phyloP scores from a whole-genome alignment of 2,329 filamentous ascomycete species.

The Leptographium wingfieldii region DNA sequence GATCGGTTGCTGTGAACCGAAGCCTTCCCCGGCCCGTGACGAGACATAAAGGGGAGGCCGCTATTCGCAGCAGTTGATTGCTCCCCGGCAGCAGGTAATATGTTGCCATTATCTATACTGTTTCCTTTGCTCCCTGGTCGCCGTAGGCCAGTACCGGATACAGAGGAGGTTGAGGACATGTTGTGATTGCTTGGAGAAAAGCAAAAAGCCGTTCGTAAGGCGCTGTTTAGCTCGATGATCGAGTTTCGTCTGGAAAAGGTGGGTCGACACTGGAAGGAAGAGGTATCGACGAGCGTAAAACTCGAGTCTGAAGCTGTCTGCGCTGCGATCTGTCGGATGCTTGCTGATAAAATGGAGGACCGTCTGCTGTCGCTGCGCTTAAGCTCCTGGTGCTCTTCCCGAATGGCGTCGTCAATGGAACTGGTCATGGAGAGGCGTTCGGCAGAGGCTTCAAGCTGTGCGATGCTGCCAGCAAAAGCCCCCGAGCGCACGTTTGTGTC shows the following conservation, averaged over 20 bases:
- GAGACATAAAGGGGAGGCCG: constrained; percentile 26
- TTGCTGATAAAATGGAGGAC: constrained; percentile 47
- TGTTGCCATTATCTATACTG: not conserved
- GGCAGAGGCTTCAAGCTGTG: constrained; percentile 61
- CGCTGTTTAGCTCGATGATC: constrained; percentile 49
- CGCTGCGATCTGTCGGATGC: not conserved
- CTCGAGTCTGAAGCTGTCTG: not conserved
- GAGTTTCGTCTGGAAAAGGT: constrained; percentile 16
- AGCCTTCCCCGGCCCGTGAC: constrained; percentile 41
- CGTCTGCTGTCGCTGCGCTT: constrained; percentile 57
- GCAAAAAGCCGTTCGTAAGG: constrained; percentile 55
- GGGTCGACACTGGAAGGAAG: constrained; percentile 6
- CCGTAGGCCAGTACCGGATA: constrained; percentile 41
- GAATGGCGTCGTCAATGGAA: constrained; percentile 67
- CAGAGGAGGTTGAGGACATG: constrained; percentile 52
- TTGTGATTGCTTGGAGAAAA: constrained; percentile 58
- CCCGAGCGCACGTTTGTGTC: constrained; percentile 50
- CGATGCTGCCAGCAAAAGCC: constrained; percentile 54
- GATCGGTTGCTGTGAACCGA: constrained; percentile 39
- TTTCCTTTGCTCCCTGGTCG: constrained; percentile 23
- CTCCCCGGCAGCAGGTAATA: not conserved
- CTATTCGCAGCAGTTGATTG: constrained; percentile 10
- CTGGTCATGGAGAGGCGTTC: constrained; percentile 62
- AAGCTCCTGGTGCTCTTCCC: constrained; percentile 57
- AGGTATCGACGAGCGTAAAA: not conserved